These are phyloP conservation scores for Trichoderma atroviride DNA, from an alignment of 2,329 filamentous ascomycete species.

Conservation along the genomic window DNA sequence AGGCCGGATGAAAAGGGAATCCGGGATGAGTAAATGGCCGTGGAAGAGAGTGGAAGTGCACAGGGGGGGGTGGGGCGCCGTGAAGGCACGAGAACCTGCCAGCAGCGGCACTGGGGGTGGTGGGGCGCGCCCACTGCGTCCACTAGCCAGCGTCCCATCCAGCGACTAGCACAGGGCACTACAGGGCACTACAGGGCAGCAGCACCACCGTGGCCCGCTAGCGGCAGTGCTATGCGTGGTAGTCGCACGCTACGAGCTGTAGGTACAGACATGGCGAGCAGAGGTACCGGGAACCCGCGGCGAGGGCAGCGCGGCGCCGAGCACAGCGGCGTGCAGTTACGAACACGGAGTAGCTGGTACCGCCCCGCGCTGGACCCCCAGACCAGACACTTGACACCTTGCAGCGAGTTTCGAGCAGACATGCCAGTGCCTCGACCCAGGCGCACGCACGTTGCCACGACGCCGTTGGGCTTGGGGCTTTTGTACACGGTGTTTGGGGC, in stretches of 20 bases:
- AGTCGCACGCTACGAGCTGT: background rate
- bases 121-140: conserved; percentile 3
- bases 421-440: background rate
- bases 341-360: background rate
- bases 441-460: background rate
- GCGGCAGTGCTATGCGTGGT: background rate
- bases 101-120: conserved; percentile 19
- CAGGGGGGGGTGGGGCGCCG: conserved; percentile 30
- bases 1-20: conserved; percentile 35
- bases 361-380: background rate
- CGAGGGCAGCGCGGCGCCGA: background rate
- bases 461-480: background rate
- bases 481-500: conserved; percentile 24
- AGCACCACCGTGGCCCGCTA: background rate
- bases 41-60: conserved; percentile 41
- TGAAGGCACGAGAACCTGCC: conserved; percentile 26
- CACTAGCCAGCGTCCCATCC: conserved; percentile 6
- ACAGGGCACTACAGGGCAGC: conserved; percentile 16
- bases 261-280: background rate
- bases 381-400: background rate
- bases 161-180: conserved; percentile 11
- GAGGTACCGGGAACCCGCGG: background rate
- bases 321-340: background rate
- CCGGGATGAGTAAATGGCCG: conserved; percentile 30
- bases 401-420: no score